Conservation (phyloP, 78 protist genomes). For the Protostelium mycophagum region DNA sequence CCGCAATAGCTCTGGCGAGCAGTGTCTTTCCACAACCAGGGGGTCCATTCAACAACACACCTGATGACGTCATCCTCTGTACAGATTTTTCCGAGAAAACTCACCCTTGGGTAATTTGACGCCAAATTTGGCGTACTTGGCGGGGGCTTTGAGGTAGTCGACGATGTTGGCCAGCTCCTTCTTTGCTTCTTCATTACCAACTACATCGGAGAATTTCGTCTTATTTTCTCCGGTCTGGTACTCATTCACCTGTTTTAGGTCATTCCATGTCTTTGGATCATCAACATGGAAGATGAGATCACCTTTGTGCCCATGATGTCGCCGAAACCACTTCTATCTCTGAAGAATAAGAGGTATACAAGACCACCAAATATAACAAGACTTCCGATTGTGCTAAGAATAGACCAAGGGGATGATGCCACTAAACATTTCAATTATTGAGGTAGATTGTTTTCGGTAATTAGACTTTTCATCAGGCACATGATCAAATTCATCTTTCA, state of each 20-base stretch:
- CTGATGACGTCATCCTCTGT: no score
- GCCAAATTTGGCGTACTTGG: conserved; percentile 66
- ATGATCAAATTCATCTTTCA: no score
- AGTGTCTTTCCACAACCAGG: conserved; percentile 97
- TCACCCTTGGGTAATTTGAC: conserved; percentile 87
- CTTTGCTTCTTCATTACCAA: conserved; percentile 77
- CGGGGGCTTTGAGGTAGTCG: conserved; percentile 76
- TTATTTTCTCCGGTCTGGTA: neutral
- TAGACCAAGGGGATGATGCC: no score
- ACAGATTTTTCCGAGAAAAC: no score
- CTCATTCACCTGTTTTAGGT: neutral
- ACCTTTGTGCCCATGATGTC: neutral
- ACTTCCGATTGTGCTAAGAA: neutral
- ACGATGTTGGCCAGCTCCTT: conserved; percentile 79
- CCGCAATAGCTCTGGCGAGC: conserved; percentile 92
- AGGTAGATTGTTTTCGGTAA: no score
- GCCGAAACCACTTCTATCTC: neutral
- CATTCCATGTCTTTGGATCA: neutral
- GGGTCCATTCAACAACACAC: conserved; percentile 85
- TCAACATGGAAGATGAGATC: neutral
- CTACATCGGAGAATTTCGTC: conserved; percentile 47
- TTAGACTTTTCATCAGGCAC: no score
- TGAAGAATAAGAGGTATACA: neutral
- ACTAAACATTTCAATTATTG: no score
- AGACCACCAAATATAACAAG: neutral